Conservation (phyloP, 2,329 filamentous ascomycete genomes). For the Sporothrix protearum region DNA sequence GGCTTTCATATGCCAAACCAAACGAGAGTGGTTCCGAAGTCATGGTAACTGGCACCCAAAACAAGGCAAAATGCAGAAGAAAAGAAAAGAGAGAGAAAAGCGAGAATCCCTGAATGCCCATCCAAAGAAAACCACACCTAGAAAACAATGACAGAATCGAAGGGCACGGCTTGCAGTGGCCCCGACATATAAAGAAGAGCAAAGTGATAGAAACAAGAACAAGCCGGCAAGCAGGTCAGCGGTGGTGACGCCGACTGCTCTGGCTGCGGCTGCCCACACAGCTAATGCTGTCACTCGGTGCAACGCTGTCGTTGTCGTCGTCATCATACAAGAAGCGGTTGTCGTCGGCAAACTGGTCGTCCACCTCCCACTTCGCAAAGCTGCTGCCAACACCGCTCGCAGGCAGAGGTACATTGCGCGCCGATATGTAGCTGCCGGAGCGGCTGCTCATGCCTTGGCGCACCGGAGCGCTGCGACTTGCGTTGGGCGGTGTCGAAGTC, state of each 20-base stretch:
- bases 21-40: not conserved
- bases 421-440: conserved; percentile 29
- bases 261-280: conserved; percentile 50
- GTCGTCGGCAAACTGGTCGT: conserved; percentile 17
- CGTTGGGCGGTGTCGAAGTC: conserved; percentile 25
- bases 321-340: conserved; percentile 15
- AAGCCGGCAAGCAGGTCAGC: conserved; percentile 11
- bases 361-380: conserved; percentile 31
- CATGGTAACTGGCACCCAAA: not conserved
- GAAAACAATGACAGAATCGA: not conserved
- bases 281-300: conserved; percentile 60
- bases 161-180: not conserved
- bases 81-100: not conserved
- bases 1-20: not conserved
- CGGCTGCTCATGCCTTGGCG: conserved; percentile 27
- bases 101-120: not conserved
- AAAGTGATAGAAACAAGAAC: not conserved
- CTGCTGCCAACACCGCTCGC: conserved; percentile 43
- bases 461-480: conserved; percentile 22
- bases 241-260: conserved; percentile 30
- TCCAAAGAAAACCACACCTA: not conserved
- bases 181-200: not conserved
- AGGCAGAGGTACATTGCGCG: conserved; percentile 41
- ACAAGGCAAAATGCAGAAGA: not conserved
- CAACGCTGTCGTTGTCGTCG: conserved; percentile 52